Conservation (phyloP, 805 yeast genomes). For the Myxozyma sirexii region DNA sequence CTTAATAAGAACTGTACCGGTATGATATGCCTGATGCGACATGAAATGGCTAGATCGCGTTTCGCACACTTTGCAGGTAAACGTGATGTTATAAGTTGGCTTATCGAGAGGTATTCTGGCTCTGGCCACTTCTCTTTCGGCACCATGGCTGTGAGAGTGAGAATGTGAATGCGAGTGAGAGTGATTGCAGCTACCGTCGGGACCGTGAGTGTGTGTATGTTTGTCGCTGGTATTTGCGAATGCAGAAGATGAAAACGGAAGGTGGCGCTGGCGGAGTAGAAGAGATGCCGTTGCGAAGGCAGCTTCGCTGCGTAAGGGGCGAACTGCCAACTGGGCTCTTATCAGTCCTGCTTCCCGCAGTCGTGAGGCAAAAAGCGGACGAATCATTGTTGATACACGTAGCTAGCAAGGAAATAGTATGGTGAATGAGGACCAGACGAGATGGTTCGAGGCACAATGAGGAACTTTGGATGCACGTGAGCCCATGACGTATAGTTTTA, state of each 20-base stretch:
- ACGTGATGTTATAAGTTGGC: conserved; percentile 83
- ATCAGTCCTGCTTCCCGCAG: neutral
- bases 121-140: conserved; percentile 9
- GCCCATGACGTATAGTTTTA: no score
- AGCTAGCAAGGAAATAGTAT: no score
- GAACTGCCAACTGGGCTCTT: neutral
- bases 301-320: neutral
- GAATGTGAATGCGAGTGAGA: conserved; percentile 1
- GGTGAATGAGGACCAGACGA: no score
- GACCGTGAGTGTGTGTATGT: conserved; percentile 8
- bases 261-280: neutral
- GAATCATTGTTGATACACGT: neutral
- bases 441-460: no score
- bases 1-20: conserved; percentile 83
- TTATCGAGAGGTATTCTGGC: conserved; percentile 52
- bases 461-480: no score
- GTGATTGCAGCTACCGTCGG: conserved; percentile 2
- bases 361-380: neutral
- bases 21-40: conserved; percentile 86
- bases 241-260: neutral
- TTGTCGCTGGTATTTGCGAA: neutral
- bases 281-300: neutral
- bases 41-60: conserved; percentile 86
- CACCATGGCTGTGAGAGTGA: conserved; percentile 14
- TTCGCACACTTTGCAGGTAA: conserved; percentile 87